These are phyloP conservation scores for Pseudopediastrum boryanum DNA, from an alignment of 139 green algal species.

Conservation along the genomic window DNA sequence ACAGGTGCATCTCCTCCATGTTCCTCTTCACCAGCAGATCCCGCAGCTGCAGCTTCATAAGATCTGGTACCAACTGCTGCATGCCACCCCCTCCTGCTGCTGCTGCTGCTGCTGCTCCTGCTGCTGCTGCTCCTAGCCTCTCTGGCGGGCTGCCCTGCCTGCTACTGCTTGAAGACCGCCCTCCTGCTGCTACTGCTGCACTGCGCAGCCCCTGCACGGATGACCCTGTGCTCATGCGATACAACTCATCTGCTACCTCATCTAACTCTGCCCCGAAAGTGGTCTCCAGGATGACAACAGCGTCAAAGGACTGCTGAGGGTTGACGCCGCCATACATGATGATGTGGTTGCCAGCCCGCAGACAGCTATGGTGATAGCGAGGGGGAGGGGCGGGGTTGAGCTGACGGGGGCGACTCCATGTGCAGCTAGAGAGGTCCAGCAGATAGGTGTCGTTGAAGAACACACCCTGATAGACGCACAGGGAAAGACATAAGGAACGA, in stretches of 20 bases:
- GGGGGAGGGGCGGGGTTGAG: conserved; percentile 55
- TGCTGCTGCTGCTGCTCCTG: conserved; percentile 2
- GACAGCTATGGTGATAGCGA: conserved; percentile 59
- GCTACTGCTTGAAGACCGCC: background rate
- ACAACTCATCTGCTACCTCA: conserved; percentile 55
- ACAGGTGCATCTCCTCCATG: conserved; percentile 55
- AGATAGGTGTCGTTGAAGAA: conserved; percentile 57
- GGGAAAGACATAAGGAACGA: too few relatives aligned
- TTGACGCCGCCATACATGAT: conserved; percentile 63
- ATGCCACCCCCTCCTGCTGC: background rate
- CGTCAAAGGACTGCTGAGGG: conserved; percentile 59
- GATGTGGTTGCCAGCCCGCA: conserved; percentile 15
- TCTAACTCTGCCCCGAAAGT: conserved; percentile 39
- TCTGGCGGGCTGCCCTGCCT: background rate
- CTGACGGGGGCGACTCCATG: conserved; percentile 42
- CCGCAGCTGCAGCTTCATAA: conserved; percentile 60
- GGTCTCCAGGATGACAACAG: conserved; percentile 52
- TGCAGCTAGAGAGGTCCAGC: conserved; percentile 41
- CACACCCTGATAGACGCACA: conserved; percentile 32
- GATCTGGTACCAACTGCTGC: conserved; percentile 25
- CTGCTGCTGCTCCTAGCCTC: background rate
- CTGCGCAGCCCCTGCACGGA: background rate
- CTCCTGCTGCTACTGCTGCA: background rate
- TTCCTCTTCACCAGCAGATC: conserved; percentile 59
- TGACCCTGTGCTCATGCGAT: conserved; percentile 23